These are phyloP conservation scores for Posidonia oceanica DNA, from an alignment of 116 monocot genomes.

Conservation along the genomic window DNA sequence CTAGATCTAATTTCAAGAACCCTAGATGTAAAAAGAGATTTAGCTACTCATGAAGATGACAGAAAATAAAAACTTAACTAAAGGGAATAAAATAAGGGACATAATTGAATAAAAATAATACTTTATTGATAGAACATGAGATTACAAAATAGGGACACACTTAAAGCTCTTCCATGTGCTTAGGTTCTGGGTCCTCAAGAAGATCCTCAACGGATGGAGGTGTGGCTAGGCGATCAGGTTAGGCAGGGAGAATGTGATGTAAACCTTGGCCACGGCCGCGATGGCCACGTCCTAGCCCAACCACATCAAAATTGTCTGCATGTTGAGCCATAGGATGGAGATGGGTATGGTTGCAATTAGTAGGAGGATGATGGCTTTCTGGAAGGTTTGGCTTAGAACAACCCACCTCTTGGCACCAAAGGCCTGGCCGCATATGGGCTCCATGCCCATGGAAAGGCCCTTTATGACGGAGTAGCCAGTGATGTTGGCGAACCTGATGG, in stretches of 20 bases:
- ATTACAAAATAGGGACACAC: too few species aligned
- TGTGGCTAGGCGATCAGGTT: constrained; percentile 29
- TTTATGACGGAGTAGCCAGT: constrained; percentile 74
- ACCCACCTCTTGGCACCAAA: constrained; percentile 22
- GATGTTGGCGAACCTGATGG: constrained; percentile 80
- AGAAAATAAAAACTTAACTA: too few species aligned
- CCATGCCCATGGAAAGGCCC: constrained; percentile 80
- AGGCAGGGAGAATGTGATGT: constrained; percentile 36
- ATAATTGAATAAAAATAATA: too few species aligned
- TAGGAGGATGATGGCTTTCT: constrained; percentile 36
- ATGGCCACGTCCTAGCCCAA: constrained; percentile 31
- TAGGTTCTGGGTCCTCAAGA: constrained; percentile 30
- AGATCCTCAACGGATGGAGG: constrained; percentile 37
- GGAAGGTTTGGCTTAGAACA: constrained; percentile 29
- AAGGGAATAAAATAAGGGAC: too few species aligned
- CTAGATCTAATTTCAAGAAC: too few species aligned
- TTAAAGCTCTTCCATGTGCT: too few species aligned
- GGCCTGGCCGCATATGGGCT: constrained; percentile 54
- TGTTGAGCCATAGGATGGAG: constrained; percentile 30
- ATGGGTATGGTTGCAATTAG: constrained; percentile 27
- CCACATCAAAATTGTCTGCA: constrained; percentile 23
- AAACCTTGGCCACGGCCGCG: constrained; percentile 18
- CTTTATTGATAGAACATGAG: too few species aligned
- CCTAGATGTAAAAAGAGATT: too few species aligned
- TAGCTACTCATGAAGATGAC: too few species aligned